Percentiles rank a stretch among this genome's conserved stretches.
Evolutionary conservation across 768 basidiomycete genomes (phyloP).

Genomic region (Macrocybe gigantea): DNA sequence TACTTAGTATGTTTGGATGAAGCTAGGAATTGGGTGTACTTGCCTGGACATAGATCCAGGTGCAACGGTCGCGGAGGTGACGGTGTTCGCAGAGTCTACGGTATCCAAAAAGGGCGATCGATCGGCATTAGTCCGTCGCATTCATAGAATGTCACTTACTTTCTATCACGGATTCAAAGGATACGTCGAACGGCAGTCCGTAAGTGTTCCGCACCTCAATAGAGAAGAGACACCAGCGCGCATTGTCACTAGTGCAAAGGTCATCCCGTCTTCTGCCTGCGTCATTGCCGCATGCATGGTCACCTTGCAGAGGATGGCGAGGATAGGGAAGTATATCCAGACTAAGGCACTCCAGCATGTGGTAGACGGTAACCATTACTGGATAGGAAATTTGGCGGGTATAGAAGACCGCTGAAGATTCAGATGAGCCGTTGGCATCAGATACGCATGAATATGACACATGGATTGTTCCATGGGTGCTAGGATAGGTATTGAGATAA

Average conservation of each 20-base stretch:
- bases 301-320: slow-evolving; percentile 11
- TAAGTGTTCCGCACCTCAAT: slow-evolving; percentile 92
- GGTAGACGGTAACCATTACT: slow-evolving; percentile 90
- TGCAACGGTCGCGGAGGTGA: slow-evolving; percentile 55
- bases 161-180: slow-evolving; percentile 61
- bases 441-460: slow-evolving; percentile 73
- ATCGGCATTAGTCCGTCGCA: too few species aligned
- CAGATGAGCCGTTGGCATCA: slow-evolving; percentile 32
- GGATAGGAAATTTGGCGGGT: slow-evolving; percentile 87
- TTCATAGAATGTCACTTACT: slow-evolving; percentile 30
- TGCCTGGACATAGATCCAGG: slow-evolving; percentile 85
- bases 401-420: slow-evolving; percentile 57
- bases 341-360: slow-evolving; percentile 82
- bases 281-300: slow-evolving; percentile 14
- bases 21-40: slow-evolving; percentile 11
- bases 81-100: too few species aligned
- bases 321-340: slow-evolving; percentile 78
- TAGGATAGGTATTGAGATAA: slow-evolving; percentile 24
- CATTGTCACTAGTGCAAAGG: slow-evolving; percentile 40
- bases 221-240: slow-evolving; percentile 81
- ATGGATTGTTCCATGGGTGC: slow-evolving; percentile 73
- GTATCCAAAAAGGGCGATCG: too few species aligned
- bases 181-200: slow-evolving; percentile 86
- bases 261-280: slow-evolving; percentile 19
- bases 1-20: background rate